Evolutionary conservation across 1,284 basidiomycete genomes (phyloP), one percentile per base, ranked within the genome.

Genomic region (Coriolopsis trogii): DNA sequence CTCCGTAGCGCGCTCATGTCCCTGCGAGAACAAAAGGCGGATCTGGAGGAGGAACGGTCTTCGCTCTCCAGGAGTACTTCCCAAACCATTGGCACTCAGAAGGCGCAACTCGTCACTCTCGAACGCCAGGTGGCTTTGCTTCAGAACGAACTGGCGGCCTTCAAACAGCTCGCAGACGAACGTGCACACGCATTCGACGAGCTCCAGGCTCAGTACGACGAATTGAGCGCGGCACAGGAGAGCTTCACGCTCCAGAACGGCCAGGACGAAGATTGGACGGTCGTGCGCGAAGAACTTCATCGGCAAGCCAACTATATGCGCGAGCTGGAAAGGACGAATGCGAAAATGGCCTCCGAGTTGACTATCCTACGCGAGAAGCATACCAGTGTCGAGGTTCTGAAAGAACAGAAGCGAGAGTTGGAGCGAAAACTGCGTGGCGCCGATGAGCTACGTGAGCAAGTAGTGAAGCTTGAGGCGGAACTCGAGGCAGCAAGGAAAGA

Each of bases 351-450:
- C 7, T 64, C 74, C 0, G 87, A 91, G 58, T 59, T 91, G 13
- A 70, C 67, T 8, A 62, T 73, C 4, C 72, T 88, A 21, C 74
- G 80, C 41, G 80, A 81, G 48, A 73, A 80, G 4, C 75, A 85
- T 33, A 70, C 75, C 2, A 85, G 81, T 59, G 68, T 87, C 6
- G 87, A 90, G 57, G 82, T 92, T 0, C 65, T 93, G 37, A 76
- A 80, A 42, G 91, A 92, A 65, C 85, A 91, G 68, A 91, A 90
- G 58, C 74, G 83, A 12, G 74, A 78, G 0, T 67, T 92, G 36
- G 84, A 91, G 63, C 67, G 71, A 16, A 86, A 81, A 60, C 66
- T 86, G 6, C 65, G 63, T 12, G 72, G 70, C 2, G 68, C 81
- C 30, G 85, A 89, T 8, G 77, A 78, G 30, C 64, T 89, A 48